Evolutionary conservation across 1,284 basidiomycete genomes (phyloP).

Genomic region (Papiliotrema nemorosa): DNA sequence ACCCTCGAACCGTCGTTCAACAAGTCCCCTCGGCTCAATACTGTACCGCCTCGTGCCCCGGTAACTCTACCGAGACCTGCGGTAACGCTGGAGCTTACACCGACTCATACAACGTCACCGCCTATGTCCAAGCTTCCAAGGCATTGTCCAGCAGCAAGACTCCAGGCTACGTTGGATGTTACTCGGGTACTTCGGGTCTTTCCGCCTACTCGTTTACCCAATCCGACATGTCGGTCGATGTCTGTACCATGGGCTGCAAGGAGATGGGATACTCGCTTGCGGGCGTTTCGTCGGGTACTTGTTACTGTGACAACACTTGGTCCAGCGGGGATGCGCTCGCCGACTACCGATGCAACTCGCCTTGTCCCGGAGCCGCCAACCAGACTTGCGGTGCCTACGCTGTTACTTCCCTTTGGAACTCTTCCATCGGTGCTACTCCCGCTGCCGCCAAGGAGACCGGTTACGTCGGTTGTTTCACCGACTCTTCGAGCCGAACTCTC

Average conservation of each 20-base stretch:
- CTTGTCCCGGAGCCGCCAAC: slow-evolving; percentile 3
- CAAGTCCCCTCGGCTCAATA: background rate
- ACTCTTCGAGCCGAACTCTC: background rate
- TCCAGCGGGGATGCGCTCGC: background rate
- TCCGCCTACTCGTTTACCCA: slow-evolving; percentile 1
- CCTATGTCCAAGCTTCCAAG: too few relatives aligned
- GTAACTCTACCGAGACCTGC: slow-evolving; percentile 28
- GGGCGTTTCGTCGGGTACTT: background rate
- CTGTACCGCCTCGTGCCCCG: slow-evolving; percentile 21
- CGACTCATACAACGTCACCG: slow-evolving; percentile 1
- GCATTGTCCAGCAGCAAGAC: background rate
- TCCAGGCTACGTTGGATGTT: slow-evolving; percentile 6
- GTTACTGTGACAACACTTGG: slow-evolving; percentile 8
- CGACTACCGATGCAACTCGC: background rate
- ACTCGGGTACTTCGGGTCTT: slow-evolving; percentile 6
- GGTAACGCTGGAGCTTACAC: slow-evolving; percentile 12
- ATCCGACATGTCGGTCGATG: slow-evolving; percentile 9
- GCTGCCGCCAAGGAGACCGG: slow-evolving; percentile 2
- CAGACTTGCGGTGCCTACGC: slow-evolving; percentile 2
- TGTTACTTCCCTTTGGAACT: slow-evolving; percentile 1
- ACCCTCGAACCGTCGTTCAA: background rate
- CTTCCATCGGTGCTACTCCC: background rate
- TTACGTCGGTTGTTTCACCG: slow-evolving; percentile 30
- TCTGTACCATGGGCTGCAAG: slow-evolving; percentile 15
- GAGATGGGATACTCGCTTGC: slow-evolving; percentile 12